Conservation (phyloP, 2,329 filamentous ascomycete genomes). For the Pseudogymnoascus sp. region DNA sequence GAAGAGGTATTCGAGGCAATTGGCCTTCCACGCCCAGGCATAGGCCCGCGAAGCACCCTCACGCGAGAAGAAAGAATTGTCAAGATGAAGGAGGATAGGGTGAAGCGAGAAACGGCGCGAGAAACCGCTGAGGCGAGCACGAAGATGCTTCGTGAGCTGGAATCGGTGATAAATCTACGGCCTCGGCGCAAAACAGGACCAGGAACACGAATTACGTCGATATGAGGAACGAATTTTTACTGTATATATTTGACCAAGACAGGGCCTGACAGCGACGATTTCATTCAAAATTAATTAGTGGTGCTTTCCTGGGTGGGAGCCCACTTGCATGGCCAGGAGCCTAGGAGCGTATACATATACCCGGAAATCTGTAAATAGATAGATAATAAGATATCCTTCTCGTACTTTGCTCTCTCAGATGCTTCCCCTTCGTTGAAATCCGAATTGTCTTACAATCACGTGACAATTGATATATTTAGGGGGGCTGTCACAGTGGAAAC, state of each 20-base stretch:
- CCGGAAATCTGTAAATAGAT: not conserved
- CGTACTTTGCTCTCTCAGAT: not conserved
- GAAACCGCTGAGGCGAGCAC: conserved; percentile 74
- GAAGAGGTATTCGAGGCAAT: conserved; percentile 89
- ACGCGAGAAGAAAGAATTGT: conserved; percentile 79
- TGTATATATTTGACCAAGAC: conserved; percentile 1
- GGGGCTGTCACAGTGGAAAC: conserved; percentile 4
- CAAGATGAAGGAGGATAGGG: conserved; percentile 81
- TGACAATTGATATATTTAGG: not conserved
- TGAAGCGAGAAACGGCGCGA: conserved; percentile 58
- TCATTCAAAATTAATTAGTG: not conserved
- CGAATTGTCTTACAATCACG: not conserved
- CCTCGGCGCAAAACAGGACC: conserved; percentile 28
- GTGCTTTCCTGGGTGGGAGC: not conserved
- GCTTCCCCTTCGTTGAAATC: not conserved
- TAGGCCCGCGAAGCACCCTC: conserved; percentile 59
- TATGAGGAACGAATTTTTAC: conserved; percentile 21
- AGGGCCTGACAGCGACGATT: not conserved
- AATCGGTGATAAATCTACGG: conserved; percentile 69
- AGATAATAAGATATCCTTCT: not conserved
- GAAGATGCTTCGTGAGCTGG: conserved; percentile 86
- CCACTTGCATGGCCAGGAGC: not conserved
- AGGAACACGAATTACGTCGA: conserved; percentile 26
- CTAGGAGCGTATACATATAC: conserved; percentile 3
- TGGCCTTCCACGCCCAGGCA: conserved; percentile 63